Base-by-base conservation (phyloP, 2,329 filamentous ascomycete species). In the Daldinia eschscholtzii region DNA sequence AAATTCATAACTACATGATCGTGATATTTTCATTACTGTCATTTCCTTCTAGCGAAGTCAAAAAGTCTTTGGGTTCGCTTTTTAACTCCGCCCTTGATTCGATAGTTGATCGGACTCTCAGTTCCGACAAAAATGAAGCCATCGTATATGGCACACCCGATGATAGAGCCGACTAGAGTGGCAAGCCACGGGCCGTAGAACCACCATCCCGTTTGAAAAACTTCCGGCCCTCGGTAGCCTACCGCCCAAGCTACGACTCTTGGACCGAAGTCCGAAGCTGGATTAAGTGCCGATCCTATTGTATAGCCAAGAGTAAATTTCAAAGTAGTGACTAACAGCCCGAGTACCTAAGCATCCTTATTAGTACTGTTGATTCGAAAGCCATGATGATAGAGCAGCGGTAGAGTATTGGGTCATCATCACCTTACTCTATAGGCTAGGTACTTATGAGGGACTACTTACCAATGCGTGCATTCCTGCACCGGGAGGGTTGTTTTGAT, bases 281-380 rank as follows among this genome's bases (percentile, higher is more conserved):
- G 79, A 30, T 81, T 82, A 61, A 81, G 59, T 0, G 80, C 76
- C 3, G 79, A 77, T 2, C 79, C 80, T 5, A 77, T 79, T 48
- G 81, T 81, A 44, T 79, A 80, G 0, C 78, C 80, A 1, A 81
- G 61, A 0, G 77, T 77, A 57, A 81, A 79, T 63, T 79, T 81
- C 23, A 81, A 72, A 1, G 76, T 78, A 0, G 78, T 77, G 2
- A 80, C 70, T 2, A 81, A 64, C 20, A 82, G 68, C 5, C 80
- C 80, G 2, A 82, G 67, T 0, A 81, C 73, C 33, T 71, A 60
- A 10, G 37, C 23, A 7, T 26, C 2, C 7, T 41, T 23, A 20
- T 59, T 30, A 67, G 59, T 13, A 6, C 13, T n/a, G 10, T 9
- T 33, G n/a, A 13, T 12, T 39, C 12, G 3, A 46, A 10, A n/a